Percentiles rank a stretch among this genome's conserved stretches.
Conservation (phyloP, 169 alveolate species). For the Amoebophrya sp. region DNA sequence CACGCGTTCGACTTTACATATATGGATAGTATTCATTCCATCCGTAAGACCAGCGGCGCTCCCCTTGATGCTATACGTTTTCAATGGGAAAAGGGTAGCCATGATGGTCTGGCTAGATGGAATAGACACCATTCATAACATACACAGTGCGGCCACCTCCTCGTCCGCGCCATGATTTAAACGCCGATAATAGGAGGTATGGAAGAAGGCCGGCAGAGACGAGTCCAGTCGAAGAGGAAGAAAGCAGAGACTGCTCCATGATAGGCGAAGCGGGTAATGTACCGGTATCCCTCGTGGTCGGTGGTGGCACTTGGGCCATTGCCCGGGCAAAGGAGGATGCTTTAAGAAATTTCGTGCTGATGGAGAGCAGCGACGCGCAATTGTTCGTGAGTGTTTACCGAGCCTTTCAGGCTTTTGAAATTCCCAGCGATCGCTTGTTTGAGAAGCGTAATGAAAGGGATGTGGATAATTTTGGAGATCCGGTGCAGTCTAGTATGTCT, state of each 20-base stretch:
- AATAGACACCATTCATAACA: not conserved
- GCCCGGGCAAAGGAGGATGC: not conserved
- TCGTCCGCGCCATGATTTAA: not conserved
- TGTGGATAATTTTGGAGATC: too few relatives aligned
- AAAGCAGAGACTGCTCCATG: too few relatives aligned
- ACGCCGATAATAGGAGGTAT: too few relatives aligned
- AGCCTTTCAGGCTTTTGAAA: not conserved
- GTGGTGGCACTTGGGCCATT: slow-evolving; percentile 5
- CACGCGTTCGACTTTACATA: too few relatives aligned
- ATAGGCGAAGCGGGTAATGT: not conserved
- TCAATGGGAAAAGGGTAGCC: not conserved
- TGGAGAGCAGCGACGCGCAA: not conserved
- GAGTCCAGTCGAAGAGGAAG: not conserved
- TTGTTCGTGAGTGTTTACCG: not conserved
- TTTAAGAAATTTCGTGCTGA: not conserved
- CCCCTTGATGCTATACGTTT: too few relatives aligned
- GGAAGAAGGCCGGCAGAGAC: too few relatives aligned
- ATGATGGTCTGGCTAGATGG: too few relatives aligned
- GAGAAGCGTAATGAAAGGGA: too few relatives aligned
- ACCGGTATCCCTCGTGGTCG: not conserved
- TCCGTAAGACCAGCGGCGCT: too few relatives aligned
- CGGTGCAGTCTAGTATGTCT: too few relatives aligned
- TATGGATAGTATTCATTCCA: too few relatives aligned
- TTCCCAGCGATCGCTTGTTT: too few relatives aligned
- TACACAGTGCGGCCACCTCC: not conserved